Base-by-base conservation (phyloP, 768 basidiomycete genomes). In the Amanita pseudoporphyria region DNA sequence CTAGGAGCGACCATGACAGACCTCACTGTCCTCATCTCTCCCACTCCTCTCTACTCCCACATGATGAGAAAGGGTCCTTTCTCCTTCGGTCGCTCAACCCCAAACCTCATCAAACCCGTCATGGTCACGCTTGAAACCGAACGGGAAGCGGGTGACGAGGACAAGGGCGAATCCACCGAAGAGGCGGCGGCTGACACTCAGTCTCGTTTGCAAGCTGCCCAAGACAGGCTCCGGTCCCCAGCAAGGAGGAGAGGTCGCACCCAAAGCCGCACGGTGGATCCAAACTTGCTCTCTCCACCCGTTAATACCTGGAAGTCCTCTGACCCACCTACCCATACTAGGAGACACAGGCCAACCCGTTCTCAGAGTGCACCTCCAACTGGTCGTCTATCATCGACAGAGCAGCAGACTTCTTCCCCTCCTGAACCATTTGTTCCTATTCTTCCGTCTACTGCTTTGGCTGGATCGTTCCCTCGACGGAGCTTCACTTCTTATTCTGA, bases 1-100 rank as follows among this genome's bases (percentile, higher is more conserved):
- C n/a, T n/a, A n/a, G n/a, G n/a, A n/a, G n/a, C n/a, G 16, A 41
- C 56, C 35, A 76, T 76, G 74, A 67, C 75, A 3, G 76, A 77
- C 60, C 67, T 77, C 16, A 77, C 75, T 1, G 73, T 76, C 26
- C 69, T 78, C 39, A 64, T 75, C 35, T 69, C 72, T n/a, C 72
- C 74, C 2, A 67, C 68, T 16, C 70, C 72, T 28, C 60, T 74
- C 41, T 67, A 71, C 53, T 69, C 71, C 31, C 54, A 58, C 33
- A 62, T 65, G 37, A 36, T 28, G 30, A 35, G 16, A 13, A 60
- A 59, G 39, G 19, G 9, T 3, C n/a, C n/a, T n/a, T 68, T 70
- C 42, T 55, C 62, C 1, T 69, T 71, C 49, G 61, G 65, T 3
- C 59, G 64, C 22, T 59, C 61, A 37, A 56, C 52, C 26, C 35